Percentiles rank a stretch among this genome's conserved stretches.
These are phyloP conservation scores for Dinochytrium kinnereticum DNA, from an alignment of 371 early-diverging fungal genomes.

Conservation along the genomic window DNA sequence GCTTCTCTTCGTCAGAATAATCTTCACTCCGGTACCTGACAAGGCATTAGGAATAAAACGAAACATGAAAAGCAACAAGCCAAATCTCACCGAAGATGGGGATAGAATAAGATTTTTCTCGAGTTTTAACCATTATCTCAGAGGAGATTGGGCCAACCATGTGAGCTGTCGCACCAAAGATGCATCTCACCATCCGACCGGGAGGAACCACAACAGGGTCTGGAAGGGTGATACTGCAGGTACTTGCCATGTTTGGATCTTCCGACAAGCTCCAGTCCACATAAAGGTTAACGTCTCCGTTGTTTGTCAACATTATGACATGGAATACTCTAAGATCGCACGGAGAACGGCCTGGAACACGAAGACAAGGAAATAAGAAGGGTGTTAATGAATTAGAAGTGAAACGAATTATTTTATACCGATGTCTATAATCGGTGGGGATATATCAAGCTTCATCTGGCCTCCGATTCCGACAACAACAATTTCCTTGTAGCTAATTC, in stretches of 20 bases:
- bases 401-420: constrained; percentile 48
- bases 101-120: constrained; percentile 45
- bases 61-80: not conserved
- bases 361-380: not conserved
- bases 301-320: constrained; percentile 46
- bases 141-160: constrained; percentile 41
- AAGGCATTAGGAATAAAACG: not conserved
- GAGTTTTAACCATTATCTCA: constrained; percentile 40
- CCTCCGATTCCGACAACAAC: constrained; percentile 62
- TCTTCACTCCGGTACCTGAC: constrained; percentile 50
- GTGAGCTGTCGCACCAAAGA: constrained; percentile 44
- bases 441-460: constrained; percentile 50
- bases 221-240: constrained; percentile 44
- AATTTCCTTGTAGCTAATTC: constrained; percentile 65
- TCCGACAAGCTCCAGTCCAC: constrained; percentile 38
- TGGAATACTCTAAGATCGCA: constrained; percentile 49
- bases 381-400: not conserved
- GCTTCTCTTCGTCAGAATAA: constrained; percentile 43
- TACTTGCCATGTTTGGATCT: not conserved
- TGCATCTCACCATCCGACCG: constrained; percentile 36
- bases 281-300: constrained; percentile 53
- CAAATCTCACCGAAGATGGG: constrained; percentile 41
- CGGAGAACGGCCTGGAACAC: constrained; percentile 49
- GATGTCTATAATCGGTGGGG: constrained; percentile 45
- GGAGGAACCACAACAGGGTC: constrained; percentile 46